Evolutionary conservation across 2,329 filamentous ascomycete genomes (phyloP).

Genomic region (Raffaelea arxii): DNA sequence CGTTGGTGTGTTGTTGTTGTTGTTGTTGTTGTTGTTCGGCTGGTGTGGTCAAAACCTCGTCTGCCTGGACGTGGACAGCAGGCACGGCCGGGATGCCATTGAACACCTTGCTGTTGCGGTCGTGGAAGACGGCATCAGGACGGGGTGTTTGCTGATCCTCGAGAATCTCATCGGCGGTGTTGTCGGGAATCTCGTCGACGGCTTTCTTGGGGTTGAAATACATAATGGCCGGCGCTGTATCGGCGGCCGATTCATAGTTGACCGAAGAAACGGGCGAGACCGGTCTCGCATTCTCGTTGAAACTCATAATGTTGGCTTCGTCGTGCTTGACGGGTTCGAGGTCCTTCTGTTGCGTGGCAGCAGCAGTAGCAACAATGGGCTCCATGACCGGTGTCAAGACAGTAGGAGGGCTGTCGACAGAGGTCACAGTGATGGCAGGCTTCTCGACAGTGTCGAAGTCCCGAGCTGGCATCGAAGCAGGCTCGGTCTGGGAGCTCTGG

Average conservation of each 20-base stretch:
- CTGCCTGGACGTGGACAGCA: no score
- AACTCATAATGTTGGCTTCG: no score
- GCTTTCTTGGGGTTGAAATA: constrained; percentile 3
- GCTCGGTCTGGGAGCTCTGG: constrained; percentile 11
- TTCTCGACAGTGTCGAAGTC: background rate
- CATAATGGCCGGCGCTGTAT: constrained; percentile 2
- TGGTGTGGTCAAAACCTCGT: no score
- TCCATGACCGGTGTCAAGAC: no score
- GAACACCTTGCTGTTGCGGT: background rate
- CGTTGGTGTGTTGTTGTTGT: background rate
- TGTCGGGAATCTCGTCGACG: constrained; percentile 10
- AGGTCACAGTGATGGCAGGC: background rate
- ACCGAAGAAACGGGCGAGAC: background rate
- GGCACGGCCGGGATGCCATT: no score
- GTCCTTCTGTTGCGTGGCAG: background rate
- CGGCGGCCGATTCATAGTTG: constrained; percentile 5
- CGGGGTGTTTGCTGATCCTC: constrained; percentile 12
- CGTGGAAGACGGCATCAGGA: constrained; percentile 5
- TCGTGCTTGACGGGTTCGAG: no score
- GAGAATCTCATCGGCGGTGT: constrained; percentile 10
- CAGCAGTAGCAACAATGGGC: no score
- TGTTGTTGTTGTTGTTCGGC: background rate
- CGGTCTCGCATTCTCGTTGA: background rate
- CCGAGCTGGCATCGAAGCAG: background rate
- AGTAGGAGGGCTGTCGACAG: no score